Evolutionary conservation across 768 basidiomycete genomes (phyloP).

Genomic region (Lactifluus volemus): DNA sequence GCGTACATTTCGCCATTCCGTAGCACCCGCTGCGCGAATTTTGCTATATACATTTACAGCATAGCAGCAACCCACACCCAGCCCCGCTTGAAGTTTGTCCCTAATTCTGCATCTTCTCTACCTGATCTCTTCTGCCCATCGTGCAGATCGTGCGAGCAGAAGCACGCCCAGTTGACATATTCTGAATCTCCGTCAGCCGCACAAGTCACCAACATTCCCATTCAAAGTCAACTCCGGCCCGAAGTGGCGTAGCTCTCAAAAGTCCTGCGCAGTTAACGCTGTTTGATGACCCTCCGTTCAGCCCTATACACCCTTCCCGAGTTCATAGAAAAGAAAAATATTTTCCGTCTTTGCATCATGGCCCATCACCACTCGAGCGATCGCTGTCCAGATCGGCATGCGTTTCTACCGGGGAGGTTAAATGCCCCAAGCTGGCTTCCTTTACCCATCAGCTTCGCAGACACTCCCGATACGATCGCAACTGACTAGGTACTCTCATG

Average conservation of each 20-base stretch:
- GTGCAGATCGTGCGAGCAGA: conserved; percentile 7
- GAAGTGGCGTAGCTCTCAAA: not conserved
- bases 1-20: conserved; percentile 16
- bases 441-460: not conserved
- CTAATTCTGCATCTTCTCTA: not conserved
- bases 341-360: not conserved
- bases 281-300: not conserved
- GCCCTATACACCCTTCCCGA: not conserved
- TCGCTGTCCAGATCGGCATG: not conserved
- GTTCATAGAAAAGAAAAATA: not conserved
- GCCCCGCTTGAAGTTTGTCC: not conserved
- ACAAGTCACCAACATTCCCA: not conserved
- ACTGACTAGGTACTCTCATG: not conserved
- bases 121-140: not conserved
- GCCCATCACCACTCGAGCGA: not conserved
- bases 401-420: not conserved
- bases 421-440: not conserved
- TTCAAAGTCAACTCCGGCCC: not conserved
- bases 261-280: conserved; percentile 5
- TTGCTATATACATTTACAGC: not conserved
- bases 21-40: conserved; percentile 5
- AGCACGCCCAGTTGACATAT: not conserved
- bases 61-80: not conserved
- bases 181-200: not conserved
- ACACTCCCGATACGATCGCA: not conserved